A percentile compares a stretch with the other conserved stretches of the same genome.
Conservation (phyloP, 208 protist species). For the Lotmaria passim region DNA sequence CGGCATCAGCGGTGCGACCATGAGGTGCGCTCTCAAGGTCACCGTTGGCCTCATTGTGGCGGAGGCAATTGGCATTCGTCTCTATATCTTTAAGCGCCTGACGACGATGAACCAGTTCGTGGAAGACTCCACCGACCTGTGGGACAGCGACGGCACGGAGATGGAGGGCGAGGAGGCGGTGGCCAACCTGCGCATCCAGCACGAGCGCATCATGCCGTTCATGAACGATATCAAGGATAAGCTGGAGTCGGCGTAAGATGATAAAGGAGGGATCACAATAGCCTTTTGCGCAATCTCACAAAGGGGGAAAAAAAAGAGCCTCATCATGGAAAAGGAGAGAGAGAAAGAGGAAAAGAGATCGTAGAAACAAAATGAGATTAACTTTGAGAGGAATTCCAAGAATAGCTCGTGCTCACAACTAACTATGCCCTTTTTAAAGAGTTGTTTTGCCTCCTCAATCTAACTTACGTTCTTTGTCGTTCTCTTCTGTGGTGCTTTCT, state of each 20-base stretch:
- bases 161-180: constrained; percentile 88
- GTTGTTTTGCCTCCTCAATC: too few relatives aligned
- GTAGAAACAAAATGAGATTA: too few relatives aligned
- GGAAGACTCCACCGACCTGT: constrained; percentile 82
- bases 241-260: constrained; percentile 45
- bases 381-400: too few relatives aligned
- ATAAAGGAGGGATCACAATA: background rate
- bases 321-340: background rate
- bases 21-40: constrained; percentile 41
- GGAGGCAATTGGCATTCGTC: constrained; percentile 37
- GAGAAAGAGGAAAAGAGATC: too few relatives aligned
- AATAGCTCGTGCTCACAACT: too few relatives aligned
- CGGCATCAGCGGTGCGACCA: constrained; percentile 74
- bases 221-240: constrained; percentile 87
- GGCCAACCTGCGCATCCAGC: constrained; percentile 86
- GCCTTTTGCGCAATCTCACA: background rate
- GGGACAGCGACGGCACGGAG: constrained; percentile 76
- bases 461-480: background rate
- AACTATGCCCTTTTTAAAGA: too few relatives aligned
- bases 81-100: constrained; percentile 56
- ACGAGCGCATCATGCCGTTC: constrained; percentile 91
- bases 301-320: background rate
- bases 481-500: background rate
- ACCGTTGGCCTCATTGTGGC: constrained; percentile 42
- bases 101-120: constrained; percentile 77